These are phyloP conservation scores for Arbutus unedo DNA, from an alignment of 148 eudicot species.

Conservation along the genomic window DNA sequence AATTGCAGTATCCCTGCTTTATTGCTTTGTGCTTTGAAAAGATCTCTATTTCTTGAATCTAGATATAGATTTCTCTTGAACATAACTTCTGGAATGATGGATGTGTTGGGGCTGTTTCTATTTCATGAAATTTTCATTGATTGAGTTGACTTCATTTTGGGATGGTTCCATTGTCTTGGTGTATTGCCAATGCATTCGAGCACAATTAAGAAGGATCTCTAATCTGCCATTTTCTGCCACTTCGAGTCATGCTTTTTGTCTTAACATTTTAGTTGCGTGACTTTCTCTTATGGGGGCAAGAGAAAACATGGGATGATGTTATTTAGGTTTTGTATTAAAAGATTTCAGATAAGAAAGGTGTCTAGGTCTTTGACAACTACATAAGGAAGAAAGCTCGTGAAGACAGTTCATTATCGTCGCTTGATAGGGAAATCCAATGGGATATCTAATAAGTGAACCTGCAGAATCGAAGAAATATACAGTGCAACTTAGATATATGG, in stretches of 20 bases:
- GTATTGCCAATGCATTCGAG: background rate
- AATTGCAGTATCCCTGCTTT: slow-evolving; percentile 5
- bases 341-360: background rate
- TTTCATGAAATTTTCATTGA: slow-evolving; percentile 6
- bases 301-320: background rate
- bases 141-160: slow-evolving; percentile 8
- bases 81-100: slow-evolving; percentile 1
- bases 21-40: slow-evolving; percentile 9
- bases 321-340: background rate
- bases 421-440: background rate
- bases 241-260: slow-evolving; percentile 9
- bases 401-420: background rate
- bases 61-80: background rate
- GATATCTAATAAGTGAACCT: slow-evolving; percentile 1
- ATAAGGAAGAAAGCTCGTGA: background rate
- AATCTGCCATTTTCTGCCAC: slow-evolving; percentile 13
- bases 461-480: background rate
- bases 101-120: slow-evolving; percentile 10
- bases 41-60: background rate
- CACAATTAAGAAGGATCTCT: slow-evolving; percentile 10
- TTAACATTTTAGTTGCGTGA: background rate
- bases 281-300: background rate
- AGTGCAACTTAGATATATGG: background rate
- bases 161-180: background rate
- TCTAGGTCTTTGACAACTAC: slow-evolving; percentile 1